Evolutionary conservation across 2,329 filamentous ascomycete species (phyloP), one percentile per base, ranked within the genome.

Genomic region (Xylariomycetidae sp.): DNA sequence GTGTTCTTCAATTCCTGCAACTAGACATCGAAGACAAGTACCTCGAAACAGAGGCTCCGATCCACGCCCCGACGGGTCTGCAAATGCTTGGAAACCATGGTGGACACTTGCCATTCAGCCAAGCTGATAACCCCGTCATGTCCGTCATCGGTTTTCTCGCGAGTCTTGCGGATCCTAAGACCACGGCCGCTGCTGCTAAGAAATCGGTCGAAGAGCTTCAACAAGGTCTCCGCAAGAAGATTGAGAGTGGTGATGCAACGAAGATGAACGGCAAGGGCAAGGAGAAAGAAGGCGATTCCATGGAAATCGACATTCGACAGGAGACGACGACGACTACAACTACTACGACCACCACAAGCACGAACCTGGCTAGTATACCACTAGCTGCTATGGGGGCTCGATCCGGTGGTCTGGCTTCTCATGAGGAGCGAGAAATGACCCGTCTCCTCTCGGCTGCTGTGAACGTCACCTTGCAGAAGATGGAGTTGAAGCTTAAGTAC

Each of bases 1-100:
- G 92, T 58, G 90, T 97, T 12, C 74, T 97, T 50, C 92, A 96
- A 58, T 98, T 98, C 67, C 63, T 98, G 44, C 88, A 96, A 56
- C 72, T 98, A 22, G 90, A 96, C 48, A 98, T 98, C 42, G 92
- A 97, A 59, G 90, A 96, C 66, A 94, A 94, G 59, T 98, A 96
- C 54, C 70, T 96, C 8, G 89, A 97, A 51, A 80, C 87, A 6
- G 82, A 90, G 51, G 70, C 74, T 6, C 51, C 61, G 9, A 61
- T 74, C 33, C 69, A 66, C 37, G 68, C 69, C 30, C 72, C 70
- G 9, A 74, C 66, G 1, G 75, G 79, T 6, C 67, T 85, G 35
- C 69, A 77, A 36, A 68, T 84, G 69, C 68, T 92, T 22, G 82
- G 84, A 20, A 74, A 79, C 36, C 75, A 87, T 32, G 77, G 83